phyloP scores from a whole-genome alignment of 768 basidiomycete genomes.

The Porphyrellus cyaneotinctus region DNA sequence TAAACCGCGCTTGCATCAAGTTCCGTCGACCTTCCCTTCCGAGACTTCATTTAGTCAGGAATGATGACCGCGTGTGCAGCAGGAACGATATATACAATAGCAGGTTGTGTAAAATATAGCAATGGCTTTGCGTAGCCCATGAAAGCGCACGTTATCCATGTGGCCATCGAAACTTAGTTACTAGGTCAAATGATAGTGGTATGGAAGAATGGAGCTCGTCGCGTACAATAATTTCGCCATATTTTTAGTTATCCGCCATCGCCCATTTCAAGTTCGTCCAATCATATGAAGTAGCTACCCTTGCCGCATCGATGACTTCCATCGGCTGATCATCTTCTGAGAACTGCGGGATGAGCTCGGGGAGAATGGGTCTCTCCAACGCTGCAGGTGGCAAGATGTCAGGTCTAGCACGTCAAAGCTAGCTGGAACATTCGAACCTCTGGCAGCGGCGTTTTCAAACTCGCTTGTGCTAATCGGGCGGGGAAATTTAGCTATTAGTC shows the following conservation, averaged over 20 bases:
- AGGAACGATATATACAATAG: conserved; percentile 19
- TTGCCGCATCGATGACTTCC: conserved; percentile 13
- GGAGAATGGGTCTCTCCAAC: conserved; percentile 9
- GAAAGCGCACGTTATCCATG: conserved; percentile 2
- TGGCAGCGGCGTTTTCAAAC: conserved; percentile 18
- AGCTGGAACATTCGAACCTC: conserved; percentile 16
- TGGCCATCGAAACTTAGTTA: conserved; percentile 2
- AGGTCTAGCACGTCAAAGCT: conserved; percentile 2
- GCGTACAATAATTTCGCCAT: conserved; percentile 2
- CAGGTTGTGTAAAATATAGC: conserved; percentile 10
- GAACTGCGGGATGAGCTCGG: conserved; percentile 22
- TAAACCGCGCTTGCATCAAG: conserved; percentile 19
- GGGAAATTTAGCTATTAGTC: conserved; percentile 3
- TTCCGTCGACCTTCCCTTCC: conserved; percentile 20
- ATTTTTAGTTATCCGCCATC: conserved; percentile 4
- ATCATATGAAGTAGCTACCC: conserved; percentile 3
- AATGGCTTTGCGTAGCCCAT: conserved; percentile 16
- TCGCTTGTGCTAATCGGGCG: conserved; percentile 16
- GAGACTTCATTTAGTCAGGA: conserved; percentile 10
- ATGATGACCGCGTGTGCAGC: conserved; percentile 9
- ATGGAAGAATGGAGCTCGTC: conserved; percentile 1
- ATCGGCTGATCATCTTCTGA: background rate
- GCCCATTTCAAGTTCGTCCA: conserved; percentile 21
- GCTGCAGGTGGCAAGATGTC: conserved; percentile 15
- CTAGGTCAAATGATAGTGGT: background rate